These are phyloP conservation scores for Leccinum barrowsii DNA, from an alignment of 768 basidiomycete species.

Conservation along the genomic window DNA sequence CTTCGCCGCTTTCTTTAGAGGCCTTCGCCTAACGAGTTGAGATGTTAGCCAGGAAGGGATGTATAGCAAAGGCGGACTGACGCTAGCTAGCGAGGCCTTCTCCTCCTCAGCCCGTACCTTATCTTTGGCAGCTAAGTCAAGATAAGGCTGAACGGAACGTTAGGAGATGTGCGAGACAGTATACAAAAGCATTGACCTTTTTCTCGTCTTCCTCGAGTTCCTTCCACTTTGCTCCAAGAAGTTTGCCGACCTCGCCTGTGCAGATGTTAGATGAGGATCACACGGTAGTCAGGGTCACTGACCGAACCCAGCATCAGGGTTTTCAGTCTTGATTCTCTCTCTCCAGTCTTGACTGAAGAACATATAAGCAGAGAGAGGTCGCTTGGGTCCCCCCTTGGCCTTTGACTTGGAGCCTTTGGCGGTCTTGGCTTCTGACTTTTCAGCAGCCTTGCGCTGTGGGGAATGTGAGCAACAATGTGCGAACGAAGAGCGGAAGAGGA, in stretches of 20 bases:
- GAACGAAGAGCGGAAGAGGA: background rate
- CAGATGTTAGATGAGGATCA: conserved; percentile 1
- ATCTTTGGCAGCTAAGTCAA: conserved; percentile 82
- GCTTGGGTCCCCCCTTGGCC: conserved; percentile 66
- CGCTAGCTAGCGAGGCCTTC: conserved; percentile 46
- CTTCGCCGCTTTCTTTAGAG: conserved; percentile 39
- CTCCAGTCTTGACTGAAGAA: conserved; percentile 97
- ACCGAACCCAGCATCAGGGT: conserved; percentile 94
- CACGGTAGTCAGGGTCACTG: conserved; percentile 20
- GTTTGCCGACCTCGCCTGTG: conserved; percentile 87
- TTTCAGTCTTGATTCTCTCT: conserved; percentile 92
- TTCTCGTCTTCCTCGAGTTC: conserved; percentile 89
- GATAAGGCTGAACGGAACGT: conserved; percentile 63
- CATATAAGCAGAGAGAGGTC: conserved; percentile 96
- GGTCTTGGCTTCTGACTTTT: conserved; percentile 53
- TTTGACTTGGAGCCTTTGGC: conserved; percentile 74
- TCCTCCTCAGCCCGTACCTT: conserved; percentile 85
- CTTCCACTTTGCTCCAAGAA: conserved; percentile 97
- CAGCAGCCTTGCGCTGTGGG: conserved; percentile 68
- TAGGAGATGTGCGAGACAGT: background rate
- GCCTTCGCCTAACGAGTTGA: conserved; percentile 26
- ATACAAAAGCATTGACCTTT: conserved; percentile 54
- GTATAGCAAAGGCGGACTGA: conserved; percentile 23
- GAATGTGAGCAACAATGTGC: conserved; percentile 12
- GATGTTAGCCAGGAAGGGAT: background rate